Evolutionary conservation across 768 basidiomycete genomes (phyloP).

Genomic region (Cyclocybe cylindracea): DNA sequence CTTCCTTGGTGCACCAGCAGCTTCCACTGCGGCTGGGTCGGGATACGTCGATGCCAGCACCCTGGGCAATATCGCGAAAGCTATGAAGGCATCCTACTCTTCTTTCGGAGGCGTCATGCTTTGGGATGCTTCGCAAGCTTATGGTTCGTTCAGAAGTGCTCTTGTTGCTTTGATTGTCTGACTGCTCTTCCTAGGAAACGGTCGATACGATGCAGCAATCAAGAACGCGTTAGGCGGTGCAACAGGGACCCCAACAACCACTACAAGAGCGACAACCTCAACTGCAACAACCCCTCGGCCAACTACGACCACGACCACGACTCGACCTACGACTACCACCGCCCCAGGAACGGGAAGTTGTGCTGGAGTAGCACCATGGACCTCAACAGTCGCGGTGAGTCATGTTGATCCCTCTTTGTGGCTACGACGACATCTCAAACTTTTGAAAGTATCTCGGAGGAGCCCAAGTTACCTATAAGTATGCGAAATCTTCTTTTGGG

Average conservation of each 20-base stretch:
- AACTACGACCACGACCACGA: conserved; percentile 12
- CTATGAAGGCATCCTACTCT: conserved; percentile 57
- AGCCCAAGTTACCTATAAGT: conserved; percentile 53
- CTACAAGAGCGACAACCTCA: conserved; percentile 21
- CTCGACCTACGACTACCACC: conserved; percentile 18
- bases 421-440: too few species aligned
- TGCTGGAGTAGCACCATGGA: conserved; percentile 53
- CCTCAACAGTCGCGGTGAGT: conserved; percentile 29
- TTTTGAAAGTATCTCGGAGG: conserved; percentile 44
- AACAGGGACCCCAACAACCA: conserved; percentile 48
- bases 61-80: conserved; percentile 45
- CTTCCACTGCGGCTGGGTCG: conserved; percentile 53
- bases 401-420: too few species aligned
- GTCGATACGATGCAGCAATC: conserved; percentile 58
- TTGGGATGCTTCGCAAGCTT: conserved; percentile 52
- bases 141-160: conserved; percentile 37
- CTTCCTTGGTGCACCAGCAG: conserved; percentile 66
- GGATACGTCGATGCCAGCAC: conserved; percentile 57
- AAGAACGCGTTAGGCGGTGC: conserved; percentile 60
- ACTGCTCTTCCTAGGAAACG: conserved; percentile 41
- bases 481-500: conserved; percentile 16
- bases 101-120: conserved; percentile 68
- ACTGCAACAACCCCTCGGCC: conserved; percentile 13
- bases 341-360: conserved; percentile 40
- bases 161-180: conserved; percentile 2